phyloP scores from a whole-genome alignment of 2,329 filamentous ascomycete species.

The Fusarium pseudoanthophilum region DNA sequence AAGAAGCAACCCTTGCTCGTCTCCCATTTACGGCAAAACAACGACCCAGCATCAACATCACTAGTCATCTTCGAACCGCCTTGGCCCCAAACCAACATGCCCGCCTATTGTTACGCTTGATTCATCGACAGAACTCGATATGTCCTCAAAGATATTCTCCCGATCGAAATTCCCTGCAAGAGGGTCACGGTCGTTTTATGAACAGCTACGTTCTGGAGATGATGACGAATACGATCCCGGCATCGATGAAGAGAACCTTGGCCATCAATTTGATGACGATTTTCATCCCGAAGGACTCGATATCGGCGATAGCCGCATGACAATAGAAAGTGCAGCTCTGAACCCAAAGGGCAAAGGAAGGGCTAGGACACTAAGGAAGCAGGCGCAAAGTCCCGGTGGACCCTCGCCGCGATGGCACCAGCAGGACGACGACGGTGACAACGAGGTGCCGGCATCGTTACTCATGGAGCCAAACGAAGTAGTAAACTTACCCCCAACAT shows the following conservation, averaged over 20 bases:
- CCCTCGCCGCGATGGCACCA: slow-evolving; percentile 41
- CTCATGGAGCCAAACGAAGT: slow-evolving; percentile 64
- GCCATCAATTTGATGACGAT: slow-evolving; percentile 62
- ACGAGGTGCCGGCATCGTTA: slow-evolving; percentile 72
- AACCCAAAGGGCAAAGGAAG: slow-evolving; percentile 33
- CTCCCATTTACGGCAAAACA: background rate
- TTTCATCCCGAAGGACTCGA: slow-evolving; percentile 60
- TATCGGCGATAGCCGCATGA: slow-evolving; percentile 59
- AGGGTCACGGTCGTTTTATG: slow-evolving; percentile 59
- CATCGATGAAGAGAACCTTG: slow-evolving; percentile 65
- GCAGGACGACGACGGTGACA: slow-evolving; percentile 63
- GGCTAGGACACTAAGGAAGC: slow-evolving; percentile 7
- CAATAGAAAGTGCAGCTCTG: slow-evolving; percentile 52
- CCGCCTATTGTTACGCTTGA: slow-evolving; percentile 10
- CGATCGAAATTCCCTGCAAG: slow-evolving; percentile 49
- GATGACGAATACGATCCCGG: slow-evolving; percentile 54
- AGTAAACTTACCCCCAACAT: slow-evolving; percentile 25
- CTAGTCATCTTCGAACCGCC: background rate
- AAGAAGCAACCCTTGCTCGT: background rate
- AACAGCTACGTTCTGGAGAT: slow-evolving; percentile 57
- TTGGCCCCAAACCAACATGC: slow-evolving; percentile 32
- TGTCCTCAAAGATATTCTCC: slow-evolving; percentile 62
- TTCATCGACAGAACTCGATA: slow-evolving; percentile 39
- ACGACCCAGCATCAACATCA: background rate
- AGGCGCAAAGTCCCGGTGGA: slow-evolving; percentile 28